A percentile compares a stretch with the other conserved stretches of the same genome.
Evolutionary conservation across 2,329 filamentous ascomycete genomes (phyloP).

Genomic region (Trichoderma sp.): DNA sequence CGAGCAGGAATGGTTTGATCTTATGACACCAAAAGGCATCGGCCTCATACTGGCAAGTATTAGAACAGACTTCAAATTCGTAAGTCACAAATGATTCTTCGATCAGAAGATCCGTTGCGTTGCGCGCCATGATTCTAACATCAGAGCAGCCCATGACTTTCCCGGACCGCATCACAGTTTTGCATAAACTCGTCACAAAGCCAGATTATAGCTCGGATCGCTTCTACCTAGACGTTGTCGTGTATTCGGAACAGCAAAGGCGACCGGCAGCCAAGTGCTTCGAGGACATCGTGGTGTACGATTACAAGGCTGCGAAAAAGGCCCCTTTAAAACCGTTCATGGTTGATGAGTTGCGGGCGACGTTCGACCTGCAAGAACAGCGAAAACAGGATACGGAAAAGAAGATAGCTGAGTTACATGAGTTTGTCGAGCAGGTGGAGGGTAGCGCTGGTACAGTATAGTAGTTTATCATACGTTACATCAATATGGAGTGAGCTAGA

Average conservation of each 20-base stretch:
- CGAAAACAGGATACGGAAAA: slow-evolving; percentile 27
- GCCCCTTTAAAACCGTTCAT: slow-evolving; percentile 46
- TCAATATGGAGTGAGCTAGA: neutral
- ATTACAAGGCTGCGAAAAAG: slow-evolving; percentile 40
- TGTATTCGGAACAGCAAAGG: slow-evolving; percentile 75
- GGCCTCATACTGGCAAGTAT: slow-evolving; percentile 82
- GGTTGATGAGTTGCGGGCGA: slow-evolving; percentile 40
- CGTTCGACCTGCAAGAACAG: slow-evolving; percentile 41
- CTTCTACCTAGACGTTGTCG: slow-evolving; percentile 61
- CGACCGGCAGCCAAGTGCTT: slow-evolving; percentile 71
- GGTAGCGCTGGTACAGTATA: neutral
- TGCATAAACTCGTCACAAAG: slow-evolving; percentile 69
- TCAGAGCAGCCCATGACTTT: slow-evolving; percentile 71
- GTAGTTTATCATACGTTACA: neutral
- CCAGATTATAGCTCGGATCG: slow-evolving; percentile 48
- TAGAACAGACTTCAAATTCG: slow-evolving; percentile 84
- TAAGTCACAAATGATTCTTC: slow-evolving; percentile 45
- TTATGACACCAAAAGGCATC: slow-evolving; percentile 65
- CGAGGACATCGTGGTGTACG: slow-evolving; percentile 50
- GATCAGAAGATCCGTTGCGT: neutral
- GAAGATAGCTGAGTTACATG: slow-evolving; percentile 27
- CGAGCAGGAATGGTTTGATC: slow-evolving; percentile 63
- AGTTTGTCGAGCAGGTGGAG: slow-evolving; percentile 19
- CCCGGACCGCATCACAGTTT: slow-evolving; percentile 79
- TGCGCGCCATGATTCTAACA: neutral